Percentiles rank a stretch among this genome's conserved stretches.
Evolutionary conservation across 139 green algal genomes (phyloP).

Genomic region (Axilococcus clingmanii): DNA sequence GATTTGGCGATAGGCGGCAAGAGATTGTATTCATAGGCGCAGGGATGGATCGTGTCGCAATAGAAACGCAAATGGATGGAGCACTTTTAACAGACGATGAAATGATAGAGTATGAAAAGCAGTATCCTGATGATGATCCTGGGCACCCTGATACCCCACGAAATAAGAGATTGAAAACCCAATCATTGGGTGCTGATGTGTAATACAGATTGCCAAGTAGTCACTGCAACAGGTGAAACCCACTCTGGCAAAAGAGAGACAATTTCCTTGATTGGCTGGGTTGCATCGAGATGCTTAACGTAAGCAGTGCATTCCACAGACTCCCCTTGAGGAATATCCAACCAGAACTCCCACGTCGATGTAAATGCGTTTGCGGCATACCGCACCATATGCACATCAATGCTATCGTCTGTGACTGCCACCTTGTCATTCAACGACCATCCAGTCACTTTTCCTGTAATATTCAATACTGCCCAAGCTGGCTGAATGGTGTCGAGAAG

Average conservation of each 20-base stretch:
- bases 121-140: neutral
- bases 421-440: slow-evolving; percentile 25
- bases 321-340: slow-evolving; percentile 8
- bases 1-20: slow-evolving; percentile 71
- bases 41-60: slow-evolving; percentile 71
- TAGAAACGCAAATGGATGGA: slow-evolving; percentile 64
- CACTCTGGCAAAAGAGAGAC: slow-evolving; percentile 9
- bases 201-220: slow-evolving; percentile 7
- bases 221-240: slow-evolving; percentile 1
- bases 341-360: slow-evolving; percentile 22
- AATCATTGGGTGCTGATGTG: neutral
- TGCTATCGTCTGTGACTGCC: neutral
- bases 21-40: slow-evolving; percentile 93
- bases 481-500: slow-evolving; percentile 9
- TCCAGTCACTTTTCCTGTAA: slow-evolving; percentile 21
- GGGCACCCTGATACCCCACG: too few relatives aligned
- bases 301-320: neutral
- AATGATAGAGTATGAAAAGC: slow-evolving; percentile 47
- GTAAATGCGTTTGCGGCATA: slow-evolving; percentile 18
- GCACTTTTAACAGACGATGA: slow-evolving; percentile 73
- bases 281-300: slow-evolving; percentile 13
- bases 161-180: too few relatives aligned
- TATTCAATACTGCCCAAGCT: slow-evolving; percentile 32
- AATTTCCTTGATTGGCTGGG: neutral
- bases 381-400: slow-evolving; percentile 20